Evolutionary conservation across 2,329 filamentous ascomycete genomes (phyloP).

Genomic region (Fusarium virguliforme): DNA sequence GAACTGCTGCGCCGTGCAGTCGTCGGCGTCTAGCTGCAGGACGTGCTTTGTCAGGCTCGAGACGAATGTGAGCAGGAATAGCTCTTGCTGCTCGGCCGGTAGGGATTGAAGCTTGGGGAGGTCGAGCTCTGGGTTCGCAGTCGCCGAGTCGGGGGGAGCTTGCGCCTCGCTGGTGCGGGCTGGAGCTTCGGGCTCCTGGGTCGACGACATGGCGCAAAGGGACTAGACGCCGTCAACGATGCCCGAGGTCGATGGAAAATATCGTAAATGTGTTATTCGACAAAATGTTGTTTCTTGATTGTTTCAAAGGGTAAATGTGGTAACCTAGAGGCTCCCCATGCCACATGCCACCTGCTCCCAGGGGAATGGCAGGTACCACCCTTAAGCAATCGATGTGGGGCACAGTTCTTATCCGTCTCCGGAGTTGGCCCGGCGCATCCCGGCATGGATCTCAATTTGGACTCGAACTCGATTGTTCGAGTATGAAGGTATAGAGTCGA

Average conservation of each 20-base stretch:
- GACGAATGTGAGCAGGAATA: conserved; percentile 92
- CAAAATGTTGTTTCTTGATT: conserved; percentile 34
- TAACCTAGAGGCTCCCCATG: conserved; percentile 47
- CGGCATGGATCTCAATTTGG: conserved; percentile 14
- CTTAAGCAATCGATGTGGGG: conserved; percentile 39
- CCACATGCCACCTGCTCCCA: conserved; percentile 45
- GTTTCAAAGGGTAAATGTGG: conserved; percentile 40
- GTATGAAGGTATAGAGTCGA: conserved; percentile 9
- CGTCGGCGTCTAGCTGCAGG: conserved; percentile 79
- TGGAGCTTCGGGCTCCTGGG: conserved; percentile 57
- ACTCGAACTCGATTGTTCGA: conserved; percentile 9
- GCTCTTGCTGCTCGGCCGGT: conserved; percentile 94
- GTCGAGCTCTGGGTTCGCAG: conserved; percentile 84
- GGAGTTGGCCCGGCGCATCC: conserved; percentile 54
- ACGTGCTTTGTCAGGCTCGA: conserved; percentile 88
- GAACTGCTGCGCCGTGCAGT: conserved; percentile 89
- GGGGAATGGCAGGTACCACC: conserved; percentile 34
- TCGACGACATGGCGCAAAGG: conserved; percentile 56
- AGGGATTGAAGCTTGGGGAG: conserved; percentile 89
- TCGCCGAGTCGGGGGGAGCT: conserved; percentile 59
- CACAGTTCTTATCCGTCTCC: conserved; percentile 18
- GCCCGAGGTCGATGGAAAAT: conserved; percentile 22
- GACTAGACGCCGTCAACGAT: conserved; percentile 43
- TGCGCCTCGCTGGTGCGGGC: conserved; percentile 51
- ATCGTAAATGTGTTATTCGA: conserved; percentile 23